phyloP scores from a whole-genome alignment of 2,329 filamentous ascomycete species.

The Hymenoscyphus linearis region DNA sequence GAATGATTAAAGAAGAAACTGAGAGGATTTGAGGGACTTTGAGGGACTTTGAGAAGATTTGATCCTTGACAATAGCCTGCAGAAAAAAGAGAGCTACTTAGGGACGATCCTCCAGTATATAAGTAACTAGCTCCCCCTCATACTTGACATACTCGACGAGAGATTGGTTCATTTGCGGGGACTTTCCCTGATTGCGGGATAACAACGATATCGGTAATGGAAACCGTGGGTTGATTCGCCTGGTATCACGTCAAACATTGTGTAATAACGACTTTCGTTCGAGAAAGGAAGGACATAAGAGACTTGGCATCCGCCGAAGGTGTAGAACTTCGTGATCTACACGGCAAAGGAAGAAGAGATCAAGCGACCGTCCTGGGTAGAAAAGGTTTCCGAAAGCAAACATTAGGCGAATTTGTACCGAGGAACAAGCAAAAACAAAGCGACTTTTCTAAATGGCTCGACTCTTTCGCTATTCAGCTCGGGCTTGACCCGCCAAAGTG shows the following conservation, averaged over 20 bases:
- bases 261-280: slow-evolving; percentile 1
- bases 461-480: no score
- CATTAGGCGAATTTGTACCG: neutral
- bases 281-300: slow-evolving; percentile 16
- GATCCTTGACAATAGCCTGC: slow-evolving; percentile 2
- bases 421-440: no score
- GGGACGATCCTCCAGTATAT: slow-evolving; percentile 1
- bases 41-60: slow-evolving; percentile 5
- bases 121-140: neutral
- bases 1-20: neutral
- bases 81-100: neutral
- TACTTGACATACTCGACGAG: neutral
- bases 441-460: no score
- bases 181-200: neutral
- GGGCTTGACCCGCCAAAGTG: no score
- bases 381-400: neutral
- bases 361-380: neutral
- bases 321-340: neutral
- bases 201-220: neutral
- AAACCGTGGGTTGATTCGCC: neutral
- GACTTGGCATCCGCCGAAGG: slow-evolving; percentile 7
- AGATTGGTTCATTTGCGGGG: neutral
- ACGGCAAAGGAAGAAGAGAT: neutral
- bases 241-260: neutral
- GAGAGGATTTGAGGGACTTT: slow-evolving; percentile 2